phyloP scores from a whole-genome alignment of 495 filamentous ascomycete genomes.

The Cercophora sp. region DNA sequence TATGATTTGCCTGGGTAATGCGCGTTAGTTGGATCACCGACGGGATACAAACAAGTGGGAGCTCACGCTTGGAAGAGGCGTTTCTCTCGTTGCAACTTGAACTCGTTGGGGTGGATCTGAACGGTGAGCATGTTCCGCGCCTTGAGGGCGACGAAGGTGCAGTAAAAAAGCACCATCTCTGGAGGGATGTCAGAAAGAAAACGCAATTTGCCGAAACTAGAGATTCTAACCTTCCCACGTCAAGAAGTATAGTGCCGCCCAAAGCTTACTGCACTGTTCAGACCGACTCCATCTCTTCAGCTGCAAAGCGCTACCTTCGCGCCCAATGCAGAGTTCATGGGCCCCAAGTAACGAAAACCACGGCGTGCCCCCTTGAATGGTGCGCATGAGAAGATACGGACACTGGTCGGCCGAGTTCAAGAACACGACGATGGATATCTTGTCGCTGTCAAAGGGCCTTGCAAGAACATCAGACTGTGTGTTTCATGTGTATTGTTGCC shows the following conservation, averaged over 20 bases:
- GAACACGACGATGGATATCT: conserved; percentile 46
- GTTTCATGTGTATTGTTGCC: background rate
- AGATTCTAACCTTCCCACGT: conserved; percentile 50
- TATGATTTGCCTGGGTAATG: conserved; percentile 57
- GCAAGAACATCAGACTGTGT: background rate
- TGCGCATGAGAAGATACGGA: conserved; percentile 41
- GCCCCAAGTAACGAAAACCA: conserved; percentile 46
- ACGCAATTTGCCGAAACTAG: too few species aligned
- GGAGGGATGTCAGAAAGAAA: background rate
- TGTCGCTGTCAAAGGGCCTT: conserved; percentile 51
- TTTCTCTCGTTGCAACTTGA: conserved; percentile 58
- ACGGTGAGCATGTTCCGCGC: conserved; percentile 57
- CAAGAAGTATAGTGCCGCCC: conserved; percentile 49
- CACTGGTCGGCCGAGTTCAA: conserved; percentile 36
- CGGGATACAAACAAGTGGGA: background rate
- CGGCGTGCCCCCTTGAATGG: conserved; percentile 33
- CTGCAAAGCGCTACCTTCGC: conserved; percentile 44
- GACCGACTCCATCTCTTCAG: conserved; percentile 46
- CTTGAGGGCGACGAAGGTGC: conserved; percentile 70
- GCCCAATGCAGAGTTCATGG: conserved; percentile 47
- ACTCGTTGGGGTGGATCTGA: conserved; percentile 53
- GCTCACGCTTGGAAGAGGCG: conserved; percentile 64
- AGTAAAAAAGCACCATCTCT: conserved; percentile 76
- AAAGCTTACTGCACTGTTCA: conserved; percentile 42
- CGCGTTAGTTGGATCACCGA: background rate